phyloP scores from a whole-genome alignment of 345 rosid genomes.

The Brassica juncea region DNA sequence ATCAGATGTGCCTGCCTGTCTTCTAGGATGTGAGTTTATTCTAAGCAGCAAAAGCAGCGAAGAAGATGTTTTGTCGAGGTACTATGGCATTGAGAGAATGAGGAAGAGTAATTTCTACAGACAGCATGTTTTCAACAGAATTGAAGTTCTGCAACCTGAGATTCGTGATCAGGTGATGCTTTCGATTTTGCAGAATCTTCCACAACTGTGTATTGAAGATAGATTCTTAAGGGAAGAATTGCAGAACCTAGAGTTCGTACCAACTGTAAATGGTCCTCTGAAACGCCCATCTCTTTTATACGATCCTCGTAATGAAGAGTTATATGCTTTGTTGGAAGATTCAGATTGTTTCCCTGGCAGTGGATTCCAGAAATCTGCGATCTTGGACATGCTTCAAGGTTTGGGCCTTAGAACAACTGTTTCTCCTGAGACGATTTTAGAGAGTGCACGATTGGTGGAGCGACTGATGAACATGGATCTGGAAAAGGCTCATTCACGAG shows the following conservation, averaged over 20 bases:
- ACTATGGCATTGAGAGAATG: slow-evolving; percentile 76
- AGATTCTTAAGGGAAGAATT: slow-evolving; percentile 61
- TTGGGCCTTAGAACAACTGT: slow-evolving; percentile 83
- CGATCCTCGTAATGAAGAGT: slow-evolving; percentile 91
- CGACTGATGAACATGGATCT: slow-evolving; percentile 63
- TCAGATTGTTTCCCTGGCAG: slow-evolving; percentile 75
- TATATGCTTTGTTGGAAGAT: slow-evolving; percentile 77
- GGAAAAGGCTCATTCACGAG: slow-evolving; percentile 69
- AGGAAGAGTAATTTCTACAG: slow-evolving; percentile 73
- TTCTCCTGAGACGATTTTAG: slow-evolving; percentile 75
- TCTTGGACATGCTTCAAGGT: slow-evolving; percentile 82
- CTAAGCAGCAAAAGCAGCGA: slow-evolving; percentile 55
- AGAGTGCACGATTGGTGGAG: slow-evolving; percentile 84
- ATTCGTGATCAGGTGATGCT: slow-evolving; percentile 75
- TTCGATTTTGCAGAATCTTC: slow-evolving; percentile 73
- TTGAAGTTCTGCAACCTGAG: slow-evolving; percentile 70
- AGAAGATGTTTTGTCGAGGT: slow-evolving; percentile 68
- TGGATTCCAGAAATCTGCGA: slow-evolving; percentile 60
- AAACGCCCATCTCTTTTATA: slow-evolving; percentile 68
- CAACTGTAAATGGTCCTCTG: slow-evolving; percentile 60
- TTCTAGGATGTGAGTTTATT: slow-evolving; percentile 73
- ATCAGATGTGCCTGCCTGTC: slow-evolving; percentile 57
- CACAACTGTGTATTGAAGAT: slow-evolving; percentile 83
- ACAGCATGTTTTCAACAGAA: slow-evolving; percentile 60
- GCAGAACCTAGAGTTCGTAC: slow-evolving; percentile 81